Percentiles rank a stretch among this genome's conserved stretches.
These are phyloP conservation scores for Pulveroboletus sp. DNA, from an alignment of 768 basidiomycete species.

Conservation along the genomic window DNA sequence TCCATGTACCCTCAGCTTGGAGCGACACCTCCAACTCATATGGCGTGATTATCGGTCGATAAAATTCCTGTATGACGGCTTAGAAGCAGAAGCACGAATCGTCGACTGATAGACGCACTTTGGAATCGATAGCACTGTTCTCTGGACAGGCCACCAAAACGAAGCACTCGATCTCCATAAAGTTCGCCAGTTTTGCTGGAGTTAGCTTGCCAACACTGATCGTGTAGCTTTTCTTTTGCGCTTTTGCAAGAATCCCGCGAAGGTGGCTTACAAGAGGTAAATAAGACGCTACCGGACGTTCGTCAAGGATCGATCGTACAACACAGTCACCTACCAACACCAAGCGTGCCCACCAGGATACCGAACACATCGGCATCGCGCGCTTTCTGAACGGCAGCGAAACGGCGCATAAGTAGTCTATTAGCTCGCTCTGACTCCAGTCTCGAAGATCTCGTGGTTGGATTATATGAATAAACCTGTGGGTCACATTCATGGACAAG, in stretches of 20 bases:
- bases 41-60: conserved; percentile 88
- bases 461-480: conserved; percentile 78
- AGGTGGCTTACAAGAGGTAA: conserved; percentile 80
- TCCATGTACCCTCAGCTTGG: conserved; percentile 65
- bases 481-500: background rate
- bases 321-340: conserved; percentile 55
- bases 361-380: conserved; percentile 92
- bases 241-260: conserved; percentile 58
- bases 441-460: conserved; percentile 40
- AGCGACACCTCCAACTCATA: conserved; percentile 85
- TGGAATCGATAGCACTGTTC: conserved; percentile 76
- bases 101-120: conserved; percentile 34
- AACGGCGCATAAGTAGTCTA: conserved; percentile 82
- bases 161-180: conserved; percentile 94
- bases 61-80: conserved; percentile 63
- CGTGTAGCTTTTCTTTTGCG: conserved; percentile 89
- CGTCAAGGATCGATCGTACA: background rate
- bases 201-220: conserved; percentile 93
- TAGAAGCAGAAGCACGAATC: background rate
- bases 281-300: conserved; percentile 58
- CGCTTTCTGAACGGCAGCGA: conserved; percentile 81
- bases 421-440: conserved; percentile 71
- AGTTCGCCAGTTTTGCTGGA: conserved; percentile 92
- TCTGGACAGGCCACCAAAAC: conserved; percentile 93
- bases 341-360: conserved; percentile 90